Conservation (phyloP, 305 asterid genomes). For the Solanum hybrid region DNA sequence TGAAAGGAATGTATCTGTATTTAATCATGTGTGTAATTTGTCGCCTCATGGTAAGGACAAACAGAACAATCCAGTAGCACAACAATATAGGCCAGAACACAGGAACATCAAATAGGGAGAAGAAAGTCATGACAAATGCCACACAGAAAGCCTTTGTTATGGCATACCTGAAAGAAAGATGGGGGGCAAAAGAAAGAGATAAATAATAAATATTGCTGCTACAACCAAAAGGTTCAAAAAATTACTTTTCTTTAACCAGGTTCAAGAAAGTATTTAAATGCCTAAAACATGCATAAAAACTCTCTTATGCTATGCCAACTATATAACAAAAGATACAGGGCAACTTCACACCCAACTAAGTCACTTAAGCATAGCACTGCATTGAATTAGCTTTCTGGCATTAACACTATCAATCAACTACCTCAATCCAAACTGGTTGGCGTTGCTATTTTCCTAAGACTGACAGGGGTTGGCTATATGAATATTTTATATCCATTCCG, state of each 20-base stretch:
- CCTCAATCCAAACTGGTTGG: background rate
- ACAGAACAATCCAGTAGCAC: slow-evolving; percentile 82
- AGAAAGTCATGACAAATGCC: slow-evolving; percentile 77
- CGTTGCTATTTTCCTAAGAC: background rate
- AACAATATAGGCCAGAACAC: slow-evolving; percentile 88
- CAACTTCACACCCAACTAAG: background rate
- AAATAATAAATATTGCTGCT: slow-evolving; percentile 14
- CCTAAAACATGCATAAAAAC: background rate
- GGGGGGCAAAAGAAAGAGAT: background rate
- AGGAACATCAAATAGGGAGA: slow-evolving; percentile 77
- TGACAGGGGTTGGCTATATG: background rate
- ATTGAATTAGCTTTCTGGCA: background rate
- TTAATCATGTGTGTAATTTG: slow-evolving; percentile 89
- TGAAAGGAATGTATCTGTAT: slow-evolving; percentile 75
- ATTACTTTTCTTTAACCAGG: background rate
- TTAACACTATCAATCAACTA: background rate
- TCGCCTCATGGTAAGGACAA: slow-evolving; percentile 77
- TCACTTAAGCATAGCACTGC: background rate
- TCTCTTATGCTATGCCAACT: background rate
- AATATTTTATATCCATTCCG: background rate
- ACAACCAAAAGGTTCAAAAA: background rate
- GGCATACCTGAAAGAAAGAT: slow-evolving; percentile 59
- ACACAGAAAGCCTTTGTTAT: slow-evolving; percentile 81
- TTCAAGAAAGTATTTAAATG: background rate
- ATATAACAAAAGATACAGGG: background rate